These are phyloP conservation scores for Trypanosoma rangeli DNA, from an alignment of 208 protist genomes.

Conservation along the genomic window DNA sequence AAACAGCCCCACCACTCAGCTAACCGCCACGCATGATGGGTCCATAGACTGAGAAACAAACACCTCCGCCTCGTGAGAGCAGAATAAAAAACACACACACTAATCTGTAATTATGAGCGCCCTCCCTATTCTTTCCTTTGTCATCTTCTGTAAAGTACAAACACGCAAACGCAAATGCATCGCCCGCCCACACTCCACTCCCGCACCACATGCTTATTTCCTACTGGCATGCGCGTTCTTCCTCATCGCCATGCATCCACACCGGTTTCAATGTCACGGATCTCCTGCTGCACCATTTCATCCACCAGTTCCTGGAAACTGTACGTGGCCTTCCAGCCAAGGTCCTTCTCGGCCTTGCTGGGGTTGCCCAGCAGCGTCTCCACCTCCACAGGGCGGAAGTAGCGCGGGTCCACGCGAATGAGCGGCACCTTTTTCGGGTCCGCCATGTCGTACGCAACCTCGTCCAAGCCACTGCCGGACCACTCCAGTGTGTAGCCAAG, in stretches of 20 bases:
- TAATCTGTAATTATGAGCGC: too few species aligned
- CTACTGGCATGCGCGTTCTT: neutral
- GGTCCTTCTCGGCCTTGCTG: conserved; percentile 79
- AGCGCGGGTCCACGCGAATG: conserved; percentile 72
- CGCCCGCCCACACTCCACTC: conserved; percentile 9
- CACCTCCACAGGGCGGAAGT: conserved; percentile 96
- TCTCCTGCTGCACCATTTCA: conserved; percentile 46
- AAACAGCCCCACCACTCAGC: neutral
- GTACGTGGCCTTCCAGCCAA: conserved; percentile 69
- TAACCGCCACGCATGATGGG: too few species aligned
- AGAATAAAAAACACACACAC: neutral
- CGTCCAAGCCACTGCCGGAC: conserved; percentile 82
- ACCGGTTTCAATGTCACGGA: conserved; percentile 29
- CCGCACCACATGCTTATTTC: neutral
- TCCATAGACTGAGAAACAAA: too few species aligned
- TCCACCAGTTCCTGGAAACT: conserved; percentile 52
- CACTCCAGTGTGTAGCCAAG: conserved; percentile 72
- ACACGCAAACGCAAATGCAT: conserved; percentile 37
- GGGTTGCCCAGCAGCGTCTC: conserved; percentile 93
- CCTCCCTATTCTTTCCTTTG: too few species aligned
- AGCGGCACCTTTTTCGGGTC: conserved; percentile 28
- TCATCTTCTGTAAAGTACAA: neutral
- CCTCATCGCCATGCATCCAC: conserved; percentile 23
- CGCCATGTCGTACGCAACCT: conserved; percentile 69
- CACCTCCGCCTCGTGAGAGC: neutral